Base-by-base conservation (phyloP, 768 basidiomycete species). In the Kwoniella sp. region DNA sequence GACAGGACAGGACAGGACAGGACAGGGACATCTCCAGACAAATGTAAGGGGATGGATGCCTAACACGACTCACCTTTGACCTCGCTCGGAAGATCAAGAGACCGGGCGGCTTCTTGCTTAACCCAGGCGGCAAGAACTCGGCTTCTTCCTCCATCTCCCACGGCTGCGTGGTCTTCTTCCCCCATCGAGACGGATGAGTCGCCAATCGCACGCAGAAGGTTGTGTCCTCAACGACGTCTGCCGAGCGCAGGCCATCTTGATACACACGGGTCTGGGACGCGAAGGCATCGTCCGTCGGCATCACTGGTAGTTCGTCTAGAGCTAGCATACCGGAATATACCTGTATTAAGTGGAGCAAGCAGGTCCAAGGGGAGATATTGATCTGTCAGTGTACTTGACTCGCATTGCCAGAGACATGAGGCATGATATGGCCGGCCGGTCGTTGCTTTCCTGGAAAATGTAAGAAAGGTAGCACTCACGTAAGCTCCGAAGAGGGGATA, bases 291-390 rank as follows among this genome's bases (percentile, higher is more conserved):
- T 73, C 66, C 15, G 68, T 61, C 13, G 55, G 67, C 0, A 61
- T 65, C 22, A 56, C 71, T 30, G 70, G 71, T 4, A 80, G 26
- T 38, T 80, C 79, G 23, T 75, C 70, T 20, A 73, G 66, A 0
- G 90, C 90, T 61, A 91, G 84, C 74, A 89, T 89, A 9, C 94
- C 93, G n/a, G 93, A 94, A 75, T 86, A 88, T 29, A 93, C 85
- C 79, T 94, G 92, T 8, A 88, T 88, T 74, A 90, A 25, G 30
- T 28, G 31, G 0, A 55, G 2, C 0, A 51, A 29, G 54, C 30
- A n/a, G n/a, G n/a, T n/a, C n/a, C n/a, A n/a, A n/a, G n/a, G n/a
- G n/a, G n/a, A n/a, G 41, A 45, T 11, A 11, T 45, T n/a, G 41
- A 45, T 45, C n/a, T n/a, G 34, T 34, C 34, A 34, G 34, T 13